Base-by-base conservation (phyloP, 495 filamentous ascomycete species). In the Hypoxylon perforatum region DNA sequence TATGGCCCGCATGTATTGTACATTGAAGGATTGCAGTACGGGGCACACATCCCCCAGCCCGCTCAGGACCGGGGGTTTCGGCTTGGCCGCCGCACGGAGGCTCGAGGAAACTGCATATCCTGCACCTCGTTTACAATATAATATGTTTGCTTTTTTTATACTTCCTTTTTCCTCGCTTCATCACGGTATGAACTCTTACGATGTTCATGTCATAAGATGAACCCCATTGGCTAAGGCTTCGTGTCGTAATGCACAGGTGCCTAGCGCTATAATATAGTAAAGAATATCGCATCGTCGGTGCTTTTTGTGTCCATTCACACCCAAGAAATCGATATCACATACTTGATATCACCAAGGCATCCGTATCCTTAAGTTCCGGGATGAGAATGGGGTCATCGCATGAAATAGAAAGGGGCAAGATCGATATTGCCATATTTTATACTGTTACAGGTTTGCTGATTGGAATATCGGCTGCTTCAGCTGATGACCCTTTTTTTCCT, bases 41-140 rank as follows among this genome's bases (percentile, higher is more conserved):
- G 36, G 19, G 41, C 54, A 56, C 28, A 19, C 28, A 22, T 48
- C 61, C 52, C 64, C 64, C 59, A 63, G 48, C 60, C 7, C 25
- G 3, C 25, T 28, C 50, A 53, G 38, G 56, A 15, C 28, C 38
- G 50, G 55, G 65, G 59, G 22, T 63, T 42, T 14, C 35, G 41
- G 30, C 58, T 54, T 67, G 35, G 46, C 57, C 15, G 48, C 59
- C 54, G 60, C 65, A 69, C 55, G 28, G 50, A 60, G 50, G 49
- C 56, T 46, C 44, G 22, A 23, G 11, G 36, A 10, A 12, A 5
- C 12, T 51, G 15, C 23, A 41, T 54, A 63, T 17, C 42, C 42
- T 25, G 50, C 36, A 49, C 19, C 41, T 38, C 25, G 21, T 38
- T 22, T 30, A 17, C 14, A 42, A 30, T 52, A 39, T 42, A 57